Evolutionary conservation across 139 green algal genomes (phyloP), one percentile per base, ranked within the genome.

Genomic region (Picochlorum sp.): DNA sequence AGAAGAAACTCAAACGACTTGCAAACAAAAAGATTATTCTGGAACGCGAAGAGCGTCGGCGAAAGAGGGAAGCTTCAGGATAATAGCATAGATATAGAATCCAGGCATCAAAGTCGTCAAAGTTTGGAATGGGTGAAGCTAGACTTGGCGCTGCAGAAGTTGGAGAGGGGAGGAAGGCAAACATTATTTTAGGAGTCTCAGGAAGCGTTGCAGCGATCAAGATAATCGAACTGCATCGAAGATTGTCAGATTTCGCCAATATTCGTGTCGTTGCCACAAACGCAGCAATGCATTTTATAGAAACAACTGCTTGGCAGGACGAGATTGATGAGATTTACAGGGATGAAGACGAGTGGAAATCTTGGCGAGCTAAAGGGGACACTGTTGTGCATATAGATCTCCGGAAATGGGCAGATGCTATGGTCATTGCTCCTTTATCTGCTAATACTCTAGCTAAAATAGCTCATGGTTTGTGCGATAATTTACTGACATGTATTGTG

Each of bases 401-500:
- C 55, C 76, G 88, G 2, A 72, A 77, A 16, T 92, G 90, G 92
- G 93, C 93, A 6, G 92, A 98, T 51, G 63, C 82, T 1, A 64
- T 96, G n/a, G 60, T 98, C 10, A 77, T 98, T 11, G 93, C 93
- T 1, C 93, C 93, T 0, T 75, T 97, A 21, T 95, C 83, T 2
- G 93, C 93, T 26, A 98, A 98, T 71, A 92, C 79, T 0, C 76
- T 98, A 20, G 93, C 91, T 49, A 98, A 98, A 71, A 21, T 84
- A 23, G 78, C 76, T 7, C 62, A 70, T 57, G 77, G 63, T 0
- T 34, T 97, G 55, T 91, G 82, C 41, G 93, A 98, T 76, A 97
- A 98, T 72, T 77, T 98, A 55, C 59, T 98, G 7, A 97, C 89
- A 2, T 95, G 85, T 67, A 61, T 98, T 0, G 80, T 91, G 37